Base-by-base conservation (phyloP, 768 basidiomycete genomes). In the Pleurotus djamor region DNA sequence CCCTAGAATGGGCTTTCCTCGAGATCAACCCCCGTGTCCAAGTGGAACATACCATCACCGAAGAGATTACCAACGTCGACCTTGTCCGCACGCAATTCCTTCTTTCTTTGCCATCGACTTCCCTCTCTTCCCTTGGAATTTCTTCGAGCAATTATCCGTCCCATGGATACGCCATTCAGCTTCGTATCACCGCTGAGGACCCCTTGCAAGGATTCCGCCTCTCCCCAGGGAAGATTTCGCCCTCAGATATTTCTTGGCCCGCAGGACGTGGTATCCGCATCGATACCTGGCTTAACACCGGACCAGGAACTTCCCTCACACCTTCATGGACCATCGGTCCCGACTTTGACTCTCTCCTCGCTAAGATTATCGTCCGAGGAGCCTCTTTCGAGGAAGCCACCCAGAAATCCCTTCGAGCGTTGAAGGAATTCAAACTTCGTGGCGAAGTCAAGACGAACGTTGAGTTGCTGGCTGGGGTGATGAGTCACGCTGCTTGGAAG, bases 11-110 rank as follows among this genome's bases (percentile, higher is more conserved):
- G 76, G 92, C 94, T 72, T 95, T 95, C 72, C 89, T 95, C 63
- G 92, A 94, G 71, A 92, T 94, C 63, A 93, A 93, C 71, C 91
- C 93, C 21, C 89, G 93, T 72, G 91, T 95, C 57, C 94, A 96
- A 71, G 94, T 96, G 69, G 94, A 95, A 70, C 94, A 95, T 74
- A 95, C 94, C 48, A 86, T 95, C 65, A 93, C 94, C 59, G 93
- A 95, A 84, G 92, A 94, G 68, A 90, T 96, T 65, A 91, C 87
- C 35, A 90, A 91, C 59, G 83, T 94, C 71, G 93, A 96, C 69
- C 89, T 96, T 60, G 89, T 95, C 47, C 91, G 91, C 47, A 86
- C 89, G 2, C 94, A 95, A 72, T 89, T 96, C 64, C 91, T 92
- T 69, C 89, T 96, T 59, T 93, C 92, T 32, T 64, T 68, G 5